A percentile compares a stretch with the other conserved stretches of the same genome.
phyloP scores from a whole-genome alignment of 108 stramenopile genomes.

The Pseudonitzschia delicatissima region DNA sequence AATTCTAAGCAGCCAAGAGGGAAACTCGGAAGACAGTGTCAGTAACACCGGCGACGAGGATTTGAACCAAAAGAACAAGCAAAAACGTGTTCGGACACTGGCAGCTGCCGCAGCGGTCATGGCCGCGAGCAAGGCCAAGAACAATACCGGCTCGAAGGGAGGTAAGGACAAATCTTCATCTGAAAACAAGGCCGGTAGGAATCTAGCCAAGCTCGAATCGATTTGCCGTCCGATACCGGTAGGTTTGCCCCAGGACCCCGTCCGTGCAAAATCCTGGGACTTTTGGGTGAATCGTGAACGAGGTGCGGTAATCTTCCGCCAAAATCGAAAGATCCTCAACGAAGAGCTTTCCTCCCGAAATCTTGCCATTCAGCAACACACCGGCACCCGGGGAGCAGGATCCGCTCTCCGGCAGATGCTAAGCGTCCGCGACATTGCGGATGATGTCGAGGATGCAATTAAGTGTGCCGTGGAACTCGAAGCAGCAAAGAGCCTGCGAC shows the following conservation, averaged over 20 bases:
- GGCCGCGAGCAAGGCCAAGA: slow-evolving; percentile 47
- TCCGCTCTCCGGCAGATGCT: slow-evolving; percentile 77
- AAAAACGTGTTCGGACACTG: slow-evolving; percentile 55
- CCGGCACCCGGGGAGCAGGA: slow-evolving; percentile 69
- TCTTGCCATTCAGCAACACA: slow-evolving; percentile 51
- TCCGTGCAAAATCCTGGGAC: slow-evolving; percentile 75
- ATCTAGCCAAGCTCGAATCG: slow-evolving; percentile 61
- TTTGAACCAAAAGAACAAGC: slow-evolving; percentile 19
- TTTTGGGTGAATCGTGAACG: slow-evolving; percentile 74
- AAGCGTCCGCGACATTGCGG: slow-evolving; percentile 65
- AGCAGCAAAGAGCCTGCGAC: slow-evolving; percentile 68
- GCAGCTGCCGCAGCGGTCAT: slow-evolving; percentile 76
- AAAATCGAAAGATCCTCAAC: slow-evolving; percentile 62
- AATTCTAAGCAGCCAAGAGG: slow-evolving; percentile 49
- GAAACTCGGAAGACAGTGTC: slow-evolving; percentile 4
- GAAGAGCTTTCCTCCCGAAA: slow-evolving; percentile 45
- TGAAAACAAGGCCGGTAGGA: slow-evolving; percentile 57
- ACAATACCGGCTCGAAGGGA: too few relatives aligned
- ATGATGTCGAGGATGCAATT: slow-evolving; percentile 71
- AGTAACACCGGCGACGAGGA: slow-evolving; percentile 26
- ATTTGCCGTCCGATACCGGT: slow-evolving; percentile 65
- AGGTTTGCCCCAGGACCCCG: slow-evolving; percentile 73
- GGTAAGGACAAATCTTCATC: slow-evolving; percentile 42
- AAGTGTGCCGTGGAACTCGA: slow-evolving; percentile 85
- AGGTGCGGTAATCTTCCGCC: slow-evolving; percentile 68